These are phyloP conservation scores for Cladorrhinum sp. DNA, from an alignment of 2,329 filamentous ascomycete species.

Conservation along the genomic window DNA sequence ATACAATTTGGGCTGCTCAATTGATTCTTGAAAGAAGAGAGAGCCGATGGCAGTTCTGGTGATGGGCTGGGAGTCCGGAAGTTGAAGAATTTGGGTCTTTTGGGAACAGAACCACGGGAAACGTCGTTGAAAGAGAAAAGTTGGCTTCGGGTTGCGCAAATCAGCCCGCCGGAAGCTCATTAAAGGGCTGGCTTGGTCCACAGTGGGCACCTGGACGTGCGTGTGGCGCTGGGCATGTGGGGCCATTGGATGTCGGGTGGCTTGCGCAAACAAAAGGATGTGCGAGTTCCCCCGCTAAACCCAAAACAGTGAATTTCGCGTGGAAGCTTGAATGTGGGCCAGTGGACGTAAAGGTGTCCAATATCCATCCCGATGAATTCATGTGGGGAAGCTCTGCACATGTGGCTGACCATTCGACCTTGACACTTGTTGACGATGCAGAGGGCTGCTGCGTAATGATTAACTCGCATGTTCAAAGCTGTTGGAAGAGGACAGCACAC, in stretches of 20 bases:
- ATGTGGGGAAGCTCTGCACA: conserved; percentile 24
- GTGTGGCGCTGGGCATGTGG: conserved; percentile 15
- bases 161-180: conserved; percentile 14
- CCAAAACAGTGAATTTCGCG: background rate
- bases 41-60: background rate
- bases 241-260: no score
- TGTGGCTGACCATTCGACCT: conserved; percentile 14
- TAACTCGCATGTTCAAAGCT: background rate
- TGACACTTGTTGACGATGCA: conserved; percentile 6
- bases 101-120: conserved; percentile 3
- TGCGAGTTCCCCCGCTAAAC: conserved; percentile 4
- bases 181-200: conserved; percentile 21
- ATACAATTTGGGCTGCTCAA: conserved; percentile 4
- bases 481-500: background rate
- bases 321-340: conserved; percentile 1
- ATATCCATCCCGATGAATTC: conserved; percentile 19
- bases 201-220: conserved; percentile 15
- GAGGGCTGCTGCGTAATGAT: background rate
- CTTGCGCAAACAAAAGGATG: background rate
- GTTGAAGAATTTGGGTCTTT: conserved; percentile 1
- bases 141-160: conserved; percentile 13
- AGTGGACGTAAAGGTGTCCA: conserved; percentile 21
- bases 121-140: conserved; percentile 15
- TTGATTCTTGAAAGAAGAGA: conserved; percentile 1
- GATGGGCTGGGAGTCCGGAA: conserved; percentile 4